Evolutionary conservation across 768 basidiomycete species (phyloP), one percentile per base, ranked within the genome.

Genomic region (Amanita pallidorosea): DNA sequence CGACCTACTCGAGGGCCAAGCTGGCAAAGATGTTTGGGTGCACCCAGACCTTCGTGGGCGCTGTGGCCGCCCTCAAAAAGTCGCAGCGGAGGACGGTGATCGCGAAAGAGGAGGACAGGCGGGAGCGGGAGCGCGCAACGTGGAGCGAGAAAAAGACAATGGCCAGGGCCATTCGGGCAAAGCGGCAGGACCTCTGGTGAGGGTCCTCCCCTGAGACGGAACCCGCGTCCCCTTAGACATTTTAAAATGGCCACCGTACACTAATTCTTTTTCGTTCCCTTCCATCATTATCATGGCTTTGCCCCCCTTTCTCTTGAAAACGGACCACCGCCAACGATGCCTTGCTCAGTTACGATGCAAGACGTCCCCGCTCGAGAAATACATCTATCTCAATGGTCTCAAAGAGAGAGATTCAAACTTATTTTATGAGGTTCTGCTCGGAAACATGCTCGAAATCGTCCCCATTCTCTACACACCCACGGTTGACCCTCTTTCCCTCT

Each of bases 21-120:
- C 74, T 92, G n/a, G 88, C 90, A 25, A 74, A 76, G 61, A 79
- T 77, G 73, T 93, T 92, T 64, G 73, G 74, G 12, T 86, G 85
- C 69, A 81, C 85, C 7, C 72, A 76, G 41, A 67, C 72, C 43
- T 88, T 88, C 56, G 80, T 90, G 50, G 74, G 71, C 8, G 69
- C 73, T 54, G 69, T 84, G 17, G 85, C 88, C 9, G 77, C 81
- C 4, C 65, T 88, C 48, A 74, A 74, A 55, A 75, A 75, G 51
- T 55, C 73, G 4, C 65, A 74, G 45, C 65, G 79, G 48, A 76
- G 65, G 56, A 61, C 64, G 47, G 65, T 73, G 50, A 64, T 70
- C 47, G 68, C 56, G 52, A 64, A 55, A 53, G 70, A 77, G 52
- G 75, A 81, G 18, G 67, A 57, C 46, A 66, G 66, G 57, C 79